A percentile compares a stretch with the other conserved stretches of the same genome.
phyloP scores from a whole-genome alignment of 1,284 basidiomycete genomes.

The Coniophora puteana region DNA sequence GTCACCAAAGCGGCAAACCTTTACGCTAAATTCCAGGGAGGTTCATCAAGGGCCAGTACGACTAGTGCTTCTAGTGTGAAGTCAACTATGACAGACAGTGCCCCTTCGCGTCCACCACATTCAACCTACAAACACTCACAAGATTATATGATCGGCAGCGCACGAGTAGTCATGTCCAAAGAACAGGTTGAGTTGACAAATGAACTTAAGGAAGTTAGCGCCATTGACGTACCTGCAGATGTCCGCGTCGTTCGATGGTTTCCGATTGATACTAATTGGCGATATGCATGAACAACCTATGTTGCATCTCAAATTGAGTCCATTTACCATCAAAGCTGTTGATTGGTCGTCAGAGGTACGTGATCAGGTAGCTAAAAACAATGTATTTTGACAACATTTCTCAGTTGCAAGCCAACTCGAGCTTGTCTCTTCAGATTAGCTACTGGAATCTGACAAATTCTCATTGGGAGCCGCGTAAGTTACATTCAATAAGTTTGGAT shows the following conservation, averaged over 20 bases:
- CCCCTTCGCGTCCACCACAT: conserved; percentile 4
- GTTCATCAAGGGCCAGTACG: conserved; percentile 10
- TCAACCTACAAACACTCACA: conserved; percentile 7
- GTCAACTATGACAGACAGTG: conserved; percentile 6
- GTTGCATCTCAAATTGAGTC: conserved; percentile 84
- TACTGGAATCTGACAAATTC: conserved; percentile 99
- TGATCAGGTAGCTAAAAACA: background rate
- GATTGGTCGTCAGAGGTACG: conserved; percentile 94
- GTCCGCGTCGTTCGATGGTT: conserved; percentile 82
- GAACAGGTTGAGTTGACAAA: conserved; percentile 56
- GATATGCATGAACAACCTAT: conserved; percentile 95
- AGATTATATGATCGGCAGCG: conserved; percentile 45
- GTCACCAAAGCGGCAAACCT: conserved; percentile 81
- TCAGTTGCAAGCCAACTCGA: conserved; percentile 80
- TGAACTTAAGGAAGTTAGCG: background rate
- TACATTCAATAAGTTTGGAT: background rate
- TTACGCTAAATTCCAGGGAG: conserved; percentile 40
- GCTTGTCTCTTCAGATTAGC: conserved; percentile 80
- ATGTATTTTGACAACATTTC: conserved; percentile 8
- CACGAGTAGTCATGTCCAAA: conserved; percentile 69
- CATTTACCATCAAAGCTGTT: conserved; percentile 80
- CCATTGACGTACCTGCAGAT: conserved; percentile 43
- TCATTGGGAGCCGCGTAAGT: conserved; percentile 94
- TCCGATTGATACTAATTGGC: conserved; percentile 92
- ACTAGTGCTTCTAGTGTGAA: conserved; percentile 1